These are phyloP conservation scores for Mayamaea pseudoterrestris DNA, from an alignment of 108 stramenopile genomes.

Conservation along the genomic window DNA sequence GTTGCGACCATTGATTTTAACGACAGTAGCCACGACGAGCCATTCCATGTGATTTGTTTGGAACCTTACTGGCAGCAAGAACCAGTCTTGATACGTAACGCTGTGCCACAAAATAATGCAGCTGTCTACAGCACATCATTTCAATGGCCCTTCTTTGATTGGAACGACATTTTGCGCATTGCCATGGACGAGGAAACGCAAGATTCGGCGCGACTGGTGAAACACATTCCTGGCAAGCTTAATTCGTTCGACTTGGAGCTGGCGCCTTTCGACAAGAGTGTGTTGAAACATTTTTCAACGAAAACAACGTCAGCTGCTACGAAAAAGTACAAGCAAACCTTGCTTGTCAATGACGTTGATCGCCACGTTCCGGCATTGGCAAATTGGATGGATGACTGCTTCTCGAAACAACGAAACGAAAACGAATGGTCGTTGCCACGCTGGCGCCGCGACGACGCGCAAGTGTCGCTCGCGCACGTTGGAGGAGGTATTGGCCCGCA, in stretches of 20 bases:
- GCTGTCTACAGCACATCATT: neutral
- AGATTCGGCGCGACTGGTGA: slow-evolving; percentile 25
- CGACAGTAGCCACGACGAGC: neutral
- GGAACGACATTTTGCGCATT: slow-evolving; percentile 1
- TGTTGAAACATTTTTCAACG: slow-evolving; percentile 6
- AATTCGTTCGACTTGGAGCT: slow-evolving; percentile 37
- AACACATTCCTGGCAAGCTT: slow-evolving; percentile 30
- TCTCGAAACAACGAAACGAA: neutral
- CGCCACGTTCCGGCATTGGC: slow-evolving; percentile 48
- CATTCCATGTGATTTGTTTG: neutral
- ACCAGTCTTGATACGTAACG: slow-evolving; percentile 44
- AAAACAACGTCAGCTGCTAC: slow-evolving; percentile 1
- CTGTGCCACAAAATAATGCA: slow-evolving; percentile 22
- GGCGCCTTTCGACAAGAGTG: slow-evolving; percentile 35
- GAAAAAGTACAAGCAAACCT: slow-evolving; percentile 23
- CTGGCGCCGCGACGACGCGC: slow-evolving; percentile 82
- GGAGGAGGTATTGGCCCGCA: slow-evolving; percentile 89
- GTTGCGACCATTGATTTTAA: neutral
- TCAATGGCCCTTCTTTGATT: slow-evolving; percentile 3
- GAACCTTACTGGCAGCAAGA: slow-evolving; percentile 34
- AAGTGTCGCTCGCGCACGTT: slow-evolving; percentile 57
- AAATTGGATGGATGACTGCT: slow-evolving; percentile 54
- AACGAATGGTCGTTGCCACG: slow-evolving; percentile 32
- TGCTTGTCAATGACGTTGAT: slow-evolving; percentile 82
- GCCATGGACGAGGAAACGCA: slow-evolving; percentile 4